A percentile compares a stretch with the other conserved stretches of the same genome.
These are phyloP conservation scores for Chlorella sp. DNA, from an alignment of 139 green algal species.

Conservation along the genomic window DNA sequence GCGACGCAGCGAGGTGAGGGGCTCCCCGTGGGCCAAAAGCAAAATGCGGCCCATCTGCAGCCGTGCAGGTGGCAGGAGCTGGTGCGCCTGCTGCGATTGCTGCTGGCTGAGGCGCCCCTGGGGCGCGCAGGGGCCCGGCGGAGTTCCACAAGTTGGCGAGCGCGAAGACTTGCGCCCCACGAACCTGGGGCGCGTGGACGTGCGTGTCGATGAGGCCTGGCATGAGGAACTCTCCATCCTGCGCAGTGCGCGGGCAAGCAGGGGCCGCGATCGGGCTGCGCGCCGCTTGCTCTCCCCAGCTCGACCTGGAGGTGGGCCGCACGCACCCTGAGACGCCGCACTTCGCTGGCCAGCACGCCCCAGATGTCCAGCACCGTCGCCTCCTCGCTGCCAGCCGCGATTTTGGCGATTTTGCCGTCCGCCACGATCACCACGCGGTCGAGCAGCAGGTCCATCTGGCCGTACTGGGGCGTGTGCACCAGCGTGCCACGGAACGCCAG, in stretches of 20 bases:
- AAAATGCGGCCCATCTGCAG: not conserved
- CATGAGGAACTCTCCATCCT: slow-evolving; percentile 38
- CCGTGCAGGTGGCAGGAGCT: not conserved
- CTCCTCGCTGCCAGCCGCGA: slow-evolving; percentile 14
- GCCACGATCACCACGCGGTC: slow-evolving; percentile 24
- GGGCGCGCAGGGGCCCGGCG: too few species aligned
- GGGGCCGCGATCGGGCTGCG: not conserved
- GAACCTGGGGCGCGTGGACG: slow-evolving; percentile 38
- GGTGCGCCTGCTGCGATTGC: not conserved
- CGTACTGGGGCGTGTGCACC: slow-evolving; percentile 31
- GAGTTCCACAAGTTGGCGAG: too few species aligned
- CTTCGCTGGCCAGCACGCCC: not conserved
- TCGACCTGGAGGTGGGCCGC: too few species aligned
- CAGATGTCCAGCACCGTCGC: slow-evolving; percentile 7
- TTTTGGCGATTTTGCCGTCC: slow-evolving; percentile 22
- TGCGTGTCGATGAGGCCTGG: slow-evolving; percentile 44
- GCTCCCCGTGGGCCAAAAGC: not conserved
- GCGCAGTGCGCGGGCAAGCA: not conserved
- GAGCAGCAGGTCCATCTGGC: slow-evolving; percentile 24
- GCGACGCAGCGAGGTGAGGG: not conserved
- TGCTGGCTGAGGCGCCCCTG: not conserved
- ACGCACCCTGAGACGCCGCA: slow-evolving; percentile 10
- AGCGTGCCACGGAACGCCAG: slow-evolving; percentile 27
- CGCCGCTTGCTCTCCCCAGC: not conserved
- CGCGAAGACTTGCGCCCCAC: not conserved